A percentile compares a stretch with the other conserved stretches of the same genome.
phyloP scores from a whole-genome alignment of 805 yeast genomes.

The Candida montana region DNA sequence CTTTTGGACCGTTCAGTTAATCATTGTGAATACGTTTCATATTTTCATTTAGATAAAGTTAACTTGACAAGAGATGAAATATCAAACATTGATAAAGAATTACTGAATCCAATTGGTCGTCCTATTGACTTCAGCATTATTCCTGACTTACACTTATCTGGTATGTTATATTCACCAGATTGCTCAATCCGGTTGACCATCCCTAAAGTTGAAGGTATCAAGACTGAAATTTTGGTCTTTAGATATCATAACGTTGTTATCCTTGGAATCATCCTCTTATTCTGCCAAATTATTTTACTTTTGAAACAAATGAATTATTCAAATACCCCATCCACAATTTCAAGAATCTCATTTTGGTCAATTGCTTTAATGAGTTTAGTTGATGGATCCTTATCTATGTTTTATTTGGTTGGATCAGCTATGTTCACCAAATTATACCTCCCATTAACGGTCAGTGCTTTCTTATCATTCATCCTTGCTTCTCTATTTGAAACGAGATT shows the following conservation, averaged over 20 bases:
- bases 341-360: conserved; percentile 67
- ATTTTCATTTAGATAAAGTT: conserved; percentile 64
- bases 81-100: conserved; percentile 63
- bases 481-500: conserved; percentile 73
- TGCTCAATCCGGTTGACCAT: conserved; percentile 59
- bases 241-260: conserved; percentile 17
- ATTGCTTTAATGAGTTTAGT: conserved; percentile 56
- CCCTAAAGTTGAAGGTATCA: conserved; percentile 44
- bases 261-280: conserved; percentile 16
- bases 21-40: conserved; percentile 68
- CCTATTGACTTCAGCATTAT: conserved; percentile 49
- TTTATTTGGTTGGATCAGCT: conserved; percentile 54
- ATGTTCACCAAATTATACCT: conserved; percentile 53
- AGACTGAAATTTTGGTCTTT: conserved; percentile 41
- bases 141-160: conserved; percentile 54
- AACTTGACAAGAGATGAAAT: conserved; percentile 48
- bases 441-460: conserved; percentile 64
- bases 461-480: conserved; percentile 63
- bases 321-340: conserved; percentile 74
- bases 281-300: conserved; percentile 29
- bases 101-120: conserved; percentile 68
- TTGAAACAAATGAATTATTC: conserved; percentile 63
- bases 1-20: conserved; percentile 28
- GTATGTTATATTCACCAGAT: conserved; percentile 79
- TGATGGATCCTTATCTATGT: conserved; percentile 66